Base-by-base conservation (phyloP, 2,329 filamentous ascomycete genomes). In the Parascedosporium putredinis region DNA sequence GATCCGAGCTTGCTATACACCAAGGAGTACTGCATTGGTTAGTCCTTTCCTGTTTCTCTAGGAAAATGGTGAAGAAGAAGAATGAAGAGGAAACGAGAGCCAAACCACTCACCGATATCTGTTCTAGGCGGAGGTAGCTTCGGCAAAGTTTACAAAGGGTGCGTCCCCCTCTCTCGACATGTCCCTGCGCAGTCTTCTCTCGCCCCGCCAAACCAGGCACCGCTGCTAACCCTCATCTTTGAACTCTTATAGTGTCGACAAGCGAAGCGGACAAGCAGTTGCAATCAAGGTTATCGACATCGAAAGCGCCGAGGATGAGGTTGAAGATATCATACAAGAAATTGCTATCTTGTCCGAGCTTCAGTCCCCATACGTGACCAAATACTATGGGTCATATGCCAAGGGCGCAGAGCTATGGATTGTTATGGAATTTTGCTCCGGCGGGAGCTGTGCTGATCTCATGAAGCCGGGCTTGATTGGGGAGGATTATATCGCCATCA, bases 211-310 rank as follows among this genome's bases (percentile, higher is more conserved):
- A n/a, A n/a, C n/a, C n/a, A n/a, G n/a, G n/a, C n/a, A n/a, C n/a
- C n/a, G n/a, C n/a, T n/a, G n/a, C n/a, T n/a, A n/a, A 31, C 27
- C 27, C 9, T 43, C n/a, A 22, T 24, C 20, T 34, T 33, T 36
- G 24, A 23, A 27, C 29, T 25, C 22, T 23, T 2, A n/a, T 58
- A 93, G 86, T 52, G 88, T 97, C 56, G 91, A 97, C 70, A 95
- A 93, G 63, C 82, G 88, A 47, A 95, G 86, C 16, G 93, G 93
- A 33, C 86, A 95, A 62, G 84, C 91, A 10, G 93, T 98, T 47
- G 93, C 93, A 24, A 98, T 98, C 73, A 98, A 98, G 69, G 78
- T 98, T 60, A 97, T 98, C 65, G 93, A 98, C 62, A 93, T 98
- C 57, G 93, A 98, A 69, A 96, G 93, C 70, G 93, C 93, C 61